phyloP scores from a whole-genome alignment of 257 asterid genomes.

The Echites panduratus region DNA sequence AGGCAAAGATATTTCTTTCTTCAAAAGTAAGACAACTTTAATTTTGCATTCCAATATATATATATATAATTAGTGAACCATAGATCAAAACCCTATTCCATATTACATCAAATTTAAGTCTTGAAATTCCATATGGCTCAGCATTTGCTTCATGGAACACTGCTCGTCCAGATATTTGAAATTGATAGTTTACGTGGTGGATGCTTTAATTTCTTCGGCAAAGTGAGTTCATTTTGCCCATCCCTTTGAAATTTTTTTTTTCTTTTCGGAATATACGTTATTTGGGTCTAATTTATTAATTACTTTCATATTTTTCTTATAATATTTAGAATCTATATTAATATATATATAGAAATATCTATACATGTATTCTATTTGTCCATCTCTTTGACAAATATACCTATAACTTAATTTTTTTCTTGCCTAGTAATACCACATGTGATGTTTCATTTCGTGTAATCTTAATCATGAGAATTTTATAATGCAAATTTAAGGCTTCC shows the following conservation, averaged over 20 bases:
- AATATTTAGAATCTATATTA: too few relatives aligned
- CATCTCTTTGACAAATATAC: slow-evolving; percentile 1
- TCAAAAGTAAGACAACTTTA: slow-evolving; percentile 5
- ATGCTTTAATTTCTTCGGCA: slow-evolving; percentile 39
- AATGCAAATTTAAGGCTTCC: background rate
- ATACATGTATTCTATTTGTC: background rate
- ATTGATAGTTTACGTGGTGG: slow-evolving; percentile 45
- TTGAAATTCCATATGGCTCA: slow-evolving; percentile 30
- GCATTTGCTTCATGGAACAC: slow-evolving; percentile 70
- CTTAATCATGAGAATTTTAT: background rate
- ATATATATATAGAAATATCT: too few relatives aligned
- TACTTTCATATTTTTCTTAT: background rate
- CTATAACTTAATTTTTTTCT: background rate
- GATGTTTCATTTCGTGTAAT: background rate
- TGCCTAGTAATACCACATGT: background rate
- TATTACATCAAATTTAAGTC: too few relatives aligned
- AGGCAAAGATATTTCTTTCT: slow-evolving; percentile 30
- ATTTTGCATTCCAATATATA: background rate
- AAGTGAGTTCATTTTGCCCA: slow-evolving; percentile 28
- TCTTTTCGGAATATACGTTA: background rate
- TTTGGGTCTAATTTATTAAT: background rate
- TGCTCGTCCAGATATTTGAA: slow-evolving; percentile 54
- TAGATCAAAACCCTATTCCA: background rate
- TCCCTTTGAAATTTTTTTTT: background rate
- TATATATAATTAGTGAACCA: background rate